A percentile compares a stretch with the other conserved stretches of the same genome.
phyloP scores from a whole-genome alignment of 495 filamentous ascomycete genomes.

The Cetradonia linearis region DNA sequence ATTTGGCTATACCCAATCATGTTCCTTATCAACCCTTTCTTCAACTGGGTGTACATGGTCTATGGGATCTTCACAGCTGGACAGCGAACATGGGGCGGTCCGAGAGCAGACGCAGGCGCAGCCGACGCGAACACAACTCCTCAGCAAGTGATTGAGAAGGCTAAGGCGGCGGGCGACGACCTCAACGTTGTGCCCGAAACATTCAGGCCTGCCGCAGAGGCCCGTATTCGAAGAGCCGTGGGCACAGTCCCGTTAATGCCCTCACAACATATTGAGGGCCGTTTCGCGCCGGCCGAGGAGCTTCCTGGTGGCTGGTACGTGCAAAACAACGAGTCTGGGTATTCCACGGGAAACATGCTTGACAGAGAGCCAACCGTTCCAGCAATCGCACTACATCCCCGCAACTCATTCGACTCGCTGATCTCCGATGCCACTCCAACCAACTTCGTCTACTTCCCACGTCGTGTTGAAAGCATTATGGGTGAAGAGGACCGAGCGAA shows the following conservation, averaged over 20 bases:
- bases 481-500: conserved; percentile 65
- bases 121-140: conserved; percentile 72
- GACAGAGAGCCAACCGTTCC: conserved; percentile 38
- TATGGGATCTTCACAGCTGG: conserved; percentile 83
- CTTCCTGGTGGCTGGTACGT: conserved; percentile 47
- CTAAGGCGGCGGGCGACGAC: conserved; percentile 72
- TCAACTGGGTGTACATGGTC: conserved; percentile 98
- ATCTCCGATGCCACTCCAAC: conserved; percentile 48
- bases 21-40: conserved; percentile 92
- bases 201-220: conserved; percentile 62
- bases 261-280: conserved; percentile 60
- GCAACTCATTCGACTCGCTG: conserved; percentile 63
- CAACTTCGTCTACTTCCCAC: conserved; percentile 61
- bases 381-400: conserved; percentile 45
- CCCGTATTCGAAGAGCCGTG: conserved; percentile 35
- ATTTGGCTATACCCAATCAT: conserved; percentile 91
- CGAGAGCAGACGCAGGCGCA: conserved; percentile 79
- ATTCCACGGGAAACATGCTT: conserved; percentile 32
- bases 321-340: conserved; percentile 30
- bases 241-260: conserved; percentile 54
- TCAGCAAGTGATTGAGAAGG: conserved; percentile 72
- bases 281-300: conserved; percentile 33
- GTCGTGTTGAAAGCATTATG: conserved; percentile 75
- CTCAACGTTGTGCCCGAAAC: conserved; percentile 86
- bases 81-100: conserved; percentile 93